Evolutionary conservation across 1,139 yeast species (phyloP), one percentile per base, ranked within the genome.

Genomic region (Yamadazyma diospyri): DNA sequence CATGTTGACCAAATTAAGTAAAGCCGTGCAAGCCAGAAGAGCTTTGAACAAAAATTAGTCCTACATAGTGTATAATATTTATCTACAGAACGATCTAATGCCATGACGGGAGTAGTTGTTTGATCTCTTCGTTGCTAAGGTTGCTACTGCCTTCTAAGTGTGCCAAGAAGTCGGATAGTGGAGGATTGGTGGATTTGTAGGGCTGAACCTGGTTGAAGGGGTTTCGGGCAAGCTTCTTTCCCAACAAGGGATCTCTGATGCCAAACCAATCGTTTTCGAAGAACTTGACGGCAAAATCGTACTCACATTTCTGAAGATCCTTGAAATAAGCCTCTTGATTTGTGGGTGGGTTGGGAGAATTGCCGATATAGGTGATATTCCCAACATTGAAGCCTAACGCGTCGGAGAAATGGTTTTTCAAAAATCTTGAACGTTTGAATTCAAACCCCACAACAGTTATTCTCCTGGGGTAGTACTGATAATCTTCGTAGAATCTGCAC

Each of bases 21-120:
- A 63, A 33, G 95, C 97, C 37, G 96, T 89, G 27, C 76, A 76
- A 61, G 59, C 72, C 36, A 84, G 97, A 77, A 82, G 96, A 70
- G 50, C 53, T 23, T 31, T 37, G 22, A 43, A 40, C 17, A 30
- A 36, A 25, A 25, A 30, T 17, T 16, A 27, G 12, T 27, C 22
- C 25, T 22, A 29, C 10, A 29, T 29, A 30, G 19, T 28, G 25
- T 27, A 33, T 23, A 28, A 20, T 28, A 28, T 22, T 16, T 20
- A 17, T 27, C 10, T 13, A 14, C 19, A 18, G 9, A 18, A 34
- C 27, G 11, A 14, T 8, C 15, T 5, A 18, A 4, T 14, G 5
- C 30, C 30, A 21, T n/a, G 13, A 6, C 12, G 33, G 31, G 14
- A 46, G 37, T 6, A 40, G 27, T 3, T 27, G 21, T 30, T 36